A percentile compares a stretch with the other conserved stretches of the same genome.
phyloP scores from a whole-genome alignment of 108 stramenopile genomes.

The Cyclotella sp. region DNA sequence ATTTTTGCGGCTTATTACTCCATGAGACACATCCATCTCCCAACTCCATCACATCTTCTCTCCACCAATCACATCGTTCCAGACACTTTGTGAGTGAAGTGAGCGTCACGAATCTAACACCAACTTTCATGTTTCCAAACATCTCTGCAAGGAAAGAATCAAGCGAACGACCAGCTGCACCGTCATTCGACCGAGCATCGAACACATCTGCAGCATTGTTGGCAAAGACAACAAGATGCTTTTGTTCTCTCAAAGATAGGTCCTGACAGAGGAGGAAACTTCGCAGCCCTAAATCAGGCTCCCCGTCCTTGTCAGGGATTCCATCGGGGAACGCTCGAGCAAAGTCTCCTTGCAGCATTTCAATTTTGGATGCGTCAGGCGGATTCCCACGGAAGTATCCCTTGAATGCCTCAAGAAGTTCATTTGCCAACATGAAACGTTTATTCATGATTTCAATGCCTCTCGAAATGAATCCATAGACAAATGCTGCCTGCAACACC shows the following conservation, averaged over 20 bases:
- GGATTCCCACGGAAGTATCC: conserved; percentile 4
- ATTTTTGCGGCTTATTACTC: not conserved
- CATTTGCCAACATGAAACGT: conserved; percentile 1
- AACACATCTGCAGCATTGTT: conserved; percentile 15
- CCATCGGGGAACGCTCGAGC: not conserved
- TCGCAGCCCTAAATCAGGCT: not conserved
- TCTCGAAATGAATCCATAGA: not conserved
- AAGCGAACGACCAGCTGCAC: not conserved
- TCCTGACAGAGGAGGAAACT: conserved; percentile 6
- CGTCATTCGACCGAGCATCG: conserved; percentile 8
- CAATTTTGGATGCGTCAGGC: conserved; percentile 4
- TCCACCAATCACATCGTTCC: not conserved
- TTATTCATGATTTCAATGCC: conserved; percentile 9
- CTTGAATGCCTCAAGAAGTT: not conserved
- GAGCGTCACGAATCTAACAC: conserved; percentile 8
- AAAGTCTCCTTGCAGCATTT: conserved; percentile 7
- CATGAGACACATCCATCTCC: not conserved
- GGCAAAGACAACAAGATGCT: conserved; percentile 7
- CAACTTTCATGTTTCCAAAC: conserved; percentile 22
- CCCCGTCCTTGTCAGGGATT: not conserved
- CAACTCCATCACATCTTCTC: not conserved
- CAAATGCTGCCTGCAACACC: conserved; percentile 10
- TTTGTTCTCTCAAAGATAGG: not conserved
- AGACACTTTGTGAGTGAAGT: not conserved
- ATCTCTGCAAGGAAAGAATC: conserved; percentile 10